Conservation (phyloP, 2,329 filamentous ascomycete genomes). For the Thielaviopsis punctulata region DNA sequence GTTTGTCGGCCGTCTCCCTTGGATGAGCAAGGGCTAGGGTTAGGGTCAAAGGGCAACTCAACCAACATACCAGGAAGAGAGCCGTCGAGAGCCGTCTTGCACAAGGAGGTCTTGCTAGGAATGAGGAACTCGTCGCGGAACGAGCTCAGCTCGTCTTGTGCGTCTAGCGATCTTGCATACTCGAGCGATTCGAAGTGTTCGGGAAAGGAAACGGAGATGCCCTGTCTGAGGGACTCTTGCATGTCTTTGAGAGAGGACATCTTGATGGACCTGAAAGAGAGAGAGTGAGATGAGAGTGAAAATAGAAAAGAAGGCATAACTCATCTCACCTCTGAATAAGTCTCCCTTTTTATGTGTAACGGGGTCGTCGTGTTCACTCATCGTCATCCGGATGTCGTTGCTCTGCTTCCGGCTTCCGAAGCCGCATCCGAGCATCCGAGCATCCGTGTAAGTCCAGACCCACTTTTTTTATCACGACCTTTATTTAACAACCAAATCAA, state of each 20-base stretch:
- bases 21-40: too few species aligned
- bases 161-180: conserved; percentile 38
- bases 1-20: not conserved
- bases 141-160: conserved; percentile 38
- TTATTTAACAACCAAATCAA: not conserved
- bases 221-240: not conserved
- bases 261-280: not conserved
- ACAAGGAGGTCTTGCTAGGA: conserved; percentile 55
- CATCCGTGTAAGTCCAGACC: not conserved
- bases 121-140: conserved; percentile 60
- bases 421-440: not conserved
- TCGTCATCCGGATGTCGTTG: not conserved
- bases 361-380: not conserved
- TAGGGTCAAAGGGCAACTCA: too few species aligned
- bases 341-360: not conserved
- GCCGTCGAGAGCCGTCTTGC: conserved; percentile 39
- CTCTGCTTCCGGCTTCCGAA: not conserved
- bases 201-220: not conserved
- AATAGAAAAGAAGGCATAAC: too few species aligned
- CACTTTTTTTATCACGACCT: not conserved
- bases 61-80: conserved; percentile 24
- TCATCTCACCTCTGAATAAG: too few species aligned
- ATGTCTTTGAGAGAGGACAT: not conserved
- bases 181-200: conserved; percentile 26
- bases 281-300: not conserved